phyloP scores from a whole-genome alignment of 768 basidiomycete genomes.

The Phylloporus scabripes region DNA sequence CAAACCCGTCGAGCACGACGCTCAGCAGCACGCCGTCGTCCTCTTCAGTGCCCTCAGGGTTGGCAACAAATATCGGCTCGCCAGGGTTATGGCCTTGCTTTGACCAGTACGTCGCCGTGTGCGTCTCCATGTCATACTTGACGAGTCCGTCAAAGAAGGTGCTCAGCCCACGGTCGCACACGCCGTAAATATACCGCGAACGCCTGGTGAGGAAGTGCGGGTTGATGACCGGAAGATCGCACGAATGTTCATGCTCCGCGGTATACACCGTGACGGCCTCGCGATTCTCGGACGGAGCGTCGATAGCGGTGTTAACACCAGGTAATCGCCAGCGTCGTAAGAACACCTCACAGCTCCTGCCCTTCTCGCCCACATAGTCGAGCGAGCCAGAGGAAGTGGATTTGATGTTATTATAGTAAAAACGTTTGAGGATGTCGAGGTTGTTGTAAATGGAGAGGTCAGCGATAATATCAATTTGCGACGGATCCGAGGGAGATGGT shows the following conservation, averaged over 20 bases:
- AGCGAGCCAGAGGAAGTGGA: slow-evolving; percentile 22
- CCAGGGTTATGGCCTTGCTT: slow-evolving; percentile 28
- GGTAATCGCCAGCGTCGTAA: slow-evolving; percentile 31
- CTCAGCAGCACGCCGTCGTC: slow-evolving; percentile 36
- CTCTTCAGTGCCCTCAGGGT: slow-evolving; percentile 27
- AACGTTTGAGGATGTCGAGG: slow-evolving; percentile 27
- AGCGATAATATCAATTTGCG: slow-evolving; percentile 30
- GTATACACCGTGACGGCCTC: slow-evolving; percentile 19
- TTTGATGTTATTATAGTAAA: slow-evolving; percentile 30
- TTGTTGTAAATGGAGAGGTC: slow-evolving; percentile 34
- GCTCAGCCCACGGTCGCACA: slow-evolving; percentile 24
- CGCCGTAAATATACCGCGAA: slow-evolving; percentile 32
- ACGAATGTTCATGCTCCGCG: slow-evolving; percentile 25
- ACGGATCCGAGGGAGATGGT: slow-evolving; percentile 16
- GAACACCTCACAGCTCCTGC: slow-evolving; percentile 15
- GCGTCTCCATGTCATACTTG: slow-evolving; percentile 31
- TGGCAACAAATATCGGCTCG: slow-evolving; percentile 34
- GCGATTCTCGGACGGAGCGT: slow-evolving; percentile 9
- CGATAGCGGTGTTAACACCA: slow-evolving; percentile 16
- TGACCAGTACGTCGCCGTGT: slow-evolving; percentile 25
- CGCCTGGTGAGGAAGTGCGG: slow-evolving; percentile 28
- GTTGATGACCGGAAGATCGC: slow-evolving; percentile 34
- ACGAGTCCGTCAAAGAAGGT: slow-evolving; percentile 33
- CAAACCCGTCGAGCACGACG: slow-evolving; percentile 32
- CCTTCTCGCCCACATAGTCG: slow-evolving; percentile 21